Conservation (phyloP, 345 rosid genomes). For the Corchorus capsularis region DNA sequence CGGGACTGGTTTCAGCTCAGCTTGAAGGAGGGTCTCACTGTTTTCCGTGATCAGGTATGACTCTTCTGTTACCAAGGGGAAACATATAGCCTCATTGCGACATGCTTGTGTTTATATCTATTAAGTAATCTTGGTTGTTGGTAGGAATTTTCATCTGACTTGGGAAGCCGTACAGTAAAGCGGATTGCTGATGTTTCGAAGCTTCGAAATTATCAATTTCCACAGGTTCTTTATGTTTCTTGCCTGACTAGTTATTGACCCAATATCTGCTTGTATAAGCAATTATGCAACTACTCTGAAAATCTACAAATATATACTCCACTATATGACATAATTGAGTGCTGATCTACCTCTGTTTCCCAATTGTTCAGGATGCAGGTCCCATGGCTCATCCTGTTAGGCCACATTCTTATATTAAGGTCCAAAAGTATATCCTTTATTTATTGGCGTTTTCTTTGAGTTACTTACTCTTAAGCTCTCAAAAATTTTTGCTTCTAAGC, state of each 20-base stretch:
- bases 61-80: not conserved
- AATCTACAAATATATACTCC: not conserved
- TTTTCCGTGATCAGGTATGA: slow-evolving; percentile 90
- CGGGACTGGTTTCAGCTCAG: slow-evolving; percentile 99
- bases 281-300: not conserved
- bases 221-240: slow-evolving; percentile 62
- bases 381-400: slow-evolving; percentile 99
- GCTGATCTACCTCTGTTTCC: slow-evolving; percentile 11
- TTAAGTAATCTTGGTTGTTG: not conserved
- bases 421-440: slow-evolving; percentile 28
- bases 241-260: not conserved
- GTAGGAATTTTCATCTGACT: slow-evolving; percentile 99
- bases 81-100: slow-evolving; percentile 3
- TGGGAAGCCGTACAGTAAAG: slow-evolving; percentile 98
- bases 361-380: slow-evolving; percentile 77
- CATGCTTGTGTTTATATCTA: slow-evolving; percentile 1
- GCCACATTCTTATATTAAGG: slow-evolving; percentile 99
- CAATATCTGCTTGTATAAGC: not conserved
- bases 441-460: not conserved
- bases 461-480: not conserved
- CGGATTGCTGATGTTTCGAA: slow-evolving; percentile 92
- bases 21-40: slow-evolving; percentile 98
- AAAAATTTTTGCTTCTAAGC: not conserved
- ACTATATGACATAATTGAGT: not conserved
- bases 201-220: slow-evolving; percentile 85